Conservation (phyloP, 2,329 filamentous ascomycete genomes). For the Cordyceps farinosa region DNA sequence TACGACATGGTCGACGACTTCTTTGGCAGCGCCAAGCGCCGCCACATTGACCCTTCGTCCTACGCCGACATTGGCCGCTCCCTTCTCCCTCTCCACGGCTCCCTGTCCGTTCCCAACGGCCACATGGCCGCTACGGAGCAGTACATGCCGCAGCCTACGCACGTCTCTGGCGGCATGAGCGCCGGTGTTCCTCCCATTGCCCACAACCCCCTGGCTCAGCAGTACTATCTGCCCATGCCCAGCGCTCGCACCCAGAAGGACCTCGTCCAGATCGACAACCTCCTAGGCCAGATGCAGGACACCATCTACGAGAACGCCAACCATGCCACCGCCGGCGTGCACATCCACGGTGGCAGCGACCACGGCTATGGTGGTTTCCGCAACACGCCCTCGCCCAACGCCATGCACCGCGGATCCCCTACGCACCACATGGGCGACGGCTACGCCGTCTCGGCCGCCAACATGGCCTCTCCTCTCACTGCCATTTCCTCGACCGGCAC, state of each 20-base stretch:
- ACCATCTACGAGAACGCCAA: conserved; percentile 93
- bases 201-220: conserved; percentile 59
- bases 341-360: conserved; percentile 63
- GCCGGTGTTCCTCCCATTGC: conserved; percentile 57
- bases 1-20: conserved; percentile 90
- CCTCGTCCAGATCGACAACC: conserved; percentile 86
- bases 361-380: conserved; percentile 58
- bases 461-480: conserved; percentile 59
- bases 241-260: conserved; percentile 92
- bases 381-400: conserved; percentile 52
- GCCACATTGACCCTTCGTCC: conserved; percentile 82
- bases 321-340: conserved; percentile 75
- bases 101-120: conserved; percentile 59
- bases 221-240: conserved; percentile 81
- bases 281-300: conserved; percentile 92
- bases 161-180: conserved; percentile 46
- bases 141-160: conserved; percentile 46
- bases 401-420: conserved; percentile 36
- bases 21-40: conserved; percentile 88
- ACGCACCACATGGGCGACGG: conserved; percentile 27
- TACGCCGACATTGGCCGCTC: conserved; percentile 90
- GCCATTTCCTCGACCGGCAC: conserved; percentile 63
- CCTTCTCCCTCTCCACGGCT: conserved; percentile 73
- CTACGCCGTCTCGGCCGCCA: conserved; percentile 47
- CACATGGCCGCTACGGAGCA: conserved; percentile 45